A percentile compares a stretch with the other conserved stretches of the same genome.
Conservation (phyloP, 768 basidiomycete genomes). For the Wakefieldia striispora region DNA sequence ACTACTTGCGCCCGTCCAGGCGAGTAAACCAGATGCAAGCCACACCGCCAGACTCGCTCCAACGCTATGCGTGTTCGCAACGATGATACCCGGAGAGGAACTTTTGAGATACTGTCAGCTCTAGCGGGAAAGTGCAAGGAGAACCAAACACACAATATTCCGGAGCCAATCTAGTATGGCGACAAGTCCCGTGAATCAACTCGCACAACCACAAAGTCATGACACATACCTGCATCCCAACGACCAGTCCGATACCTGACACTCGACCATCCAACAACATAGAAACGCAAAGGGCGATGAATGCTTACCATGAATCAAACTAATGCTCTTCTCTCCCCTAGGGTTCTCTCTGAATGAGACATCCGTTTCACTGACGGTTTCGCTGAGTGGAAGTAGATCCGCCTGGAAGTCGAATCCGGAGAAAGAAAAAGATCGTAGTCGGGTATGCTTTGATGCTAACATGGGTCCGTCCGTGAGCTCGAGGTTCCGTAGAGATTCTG, state of each 20-base stretch:
- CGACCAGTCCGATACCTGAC: conserved; percentile 80
- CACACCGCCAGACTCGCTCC: conserved; percentile 89
- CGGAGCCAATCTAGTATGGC: conserved; percentile 71
- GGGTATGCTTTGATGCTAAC: conserved; percentile 16
- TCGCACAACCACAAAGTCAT: not conserved
- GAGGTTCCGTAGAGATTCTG: conserved; percentile 73
- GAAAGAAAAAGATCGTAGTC: conserved; percentile 63
- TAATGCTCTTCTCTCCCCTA: conserved; percentile 74
- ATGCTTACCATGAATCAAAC: conserved; percentile 68
- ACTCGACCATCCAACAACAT: conserved; percentile 7
- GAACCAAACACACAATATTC: conserved; percentile 74
- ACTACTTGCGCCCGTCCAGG: conserved; percentile 95
- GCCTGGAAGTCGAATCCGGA: conserved; percentile 78
- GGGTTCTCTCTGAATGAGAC: conserved; percentile 42
- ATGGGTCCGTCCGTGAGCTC: conserved; percentile 71
- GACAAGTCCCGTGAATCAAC: conserved; percentile 2
- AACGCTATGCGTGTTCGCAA: conserved; percentile 84
- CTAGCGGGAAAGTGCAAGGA: not conserved
- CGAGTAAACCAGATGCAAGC: conserved; percentile 78
- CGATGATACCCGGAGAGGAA: conserved; percentile 89
- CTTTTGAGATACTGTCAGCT: conserved; percentile 36
- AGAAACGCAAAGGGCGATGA: not conserved
- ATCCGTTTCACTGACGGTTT: conserved; percentile 73
- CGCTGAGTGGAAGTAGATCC: conserved; percentile 73
- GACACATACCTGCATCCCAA: conserved; percentile 67